A percentile compares a stretch with the other conserved stretches of the same genome.
Conservation (phyloP, 495 filamentous ascomycete genomes). For the Clohesyomyces aquaticus region DNA sequence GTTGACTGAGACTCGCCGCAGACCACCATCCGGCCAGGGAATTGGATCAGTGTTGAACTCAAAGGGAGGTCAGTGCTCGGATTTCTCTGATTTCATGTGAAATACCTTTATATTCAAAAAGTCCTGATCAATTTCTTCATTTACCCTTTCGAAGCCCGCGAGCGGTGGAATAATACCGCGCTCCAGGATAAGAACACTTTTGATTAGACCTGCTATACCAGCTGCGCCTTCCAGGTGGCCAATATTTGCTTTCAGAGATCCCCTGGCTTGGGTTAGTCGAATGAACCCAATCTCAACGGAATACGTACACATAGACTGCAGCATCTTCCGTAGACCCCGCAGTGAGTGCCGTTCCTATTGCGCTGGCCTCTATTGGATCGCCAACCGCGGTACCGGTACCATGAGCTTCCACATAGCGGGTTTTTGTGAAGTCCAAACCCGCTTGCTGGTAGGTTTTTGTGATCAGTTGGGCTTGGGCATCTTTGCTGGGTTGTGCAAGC, state of each 20-base stretch:
- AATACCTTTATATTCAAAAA: conserved; percentile 13
- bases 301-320: too few species aligned
- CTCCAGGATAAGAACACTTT: conserved; percentile 39
- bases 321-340: too few species aligned
- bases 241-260: conserved; percentile 43
- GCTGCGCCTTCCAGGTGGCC: conserved; percentile 45
- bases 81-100: too few species aligned
- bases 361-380: conserved; percentile 64
- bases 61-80: too few species aligned
- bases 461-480: background rate
- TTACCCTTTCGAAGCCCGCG: conserved; percentile 35
- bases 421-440: background rate
- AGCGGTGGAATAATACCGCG: conserved; percentile 14
- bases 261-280: too few species aligned
- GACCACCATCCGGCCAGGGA: conserved; percentile 40
- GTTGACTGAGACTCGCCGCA: conserved; percentile 43
- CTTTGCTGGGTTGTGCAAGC: background rate
- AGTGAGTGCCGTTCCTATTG: conserved; percentile 51
- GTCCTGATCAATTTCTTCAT: conserved; percentile 43
- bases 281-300: too few species aligned
- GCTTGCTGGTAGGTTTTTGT: background rate
- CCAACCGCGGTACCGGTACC: conserved; percentile 19
- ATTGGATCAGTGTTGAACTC: conserved; percentile 30
- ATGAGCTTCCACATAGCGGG: conserved; percentile 4
- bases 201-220: conserved; percentile 52